Conservation (phyloP, 2,329 filamentous ascomycete species). For the Trichoderma sp. region DNA sequence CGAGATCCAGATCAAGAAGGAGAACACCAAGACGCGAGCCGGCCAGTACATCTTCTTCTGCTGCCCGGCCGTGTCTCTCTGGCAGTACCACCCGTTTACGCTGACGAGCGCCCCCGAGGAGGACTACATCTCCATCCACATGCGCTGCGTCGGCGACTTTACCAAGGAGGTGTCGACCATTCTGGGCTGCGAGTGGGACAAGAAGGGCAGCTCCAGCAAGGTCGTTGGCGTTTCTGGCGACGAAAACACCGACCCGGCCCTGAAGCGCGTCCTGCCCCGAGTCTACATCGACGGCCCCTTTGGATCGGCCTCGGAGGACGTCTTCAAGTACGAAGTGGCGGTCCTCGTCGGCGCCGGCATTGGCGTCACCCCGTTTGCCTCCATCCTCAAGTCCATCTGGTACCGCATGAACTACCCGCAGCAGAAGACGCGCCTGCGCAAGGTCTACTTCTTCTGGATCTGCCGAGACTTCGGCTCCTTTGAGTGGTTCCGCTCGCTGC, state of each 20-base stretch:
- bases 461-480: slow-evolving; percentile 86
- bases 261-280: slow-evolving; percentile 73
- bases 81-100: slow-evolving; percentile 88
- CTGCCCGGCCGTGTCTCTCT: slow-evolving; percentile 81
- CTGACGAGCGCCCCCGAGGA: slow-evolving; percentile 85
- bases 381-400: slow-evolving; percentile 89
- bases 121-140: slow-evolving; percentile 85
- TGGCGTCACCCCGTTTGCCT: slow-evolving; percentile 83
- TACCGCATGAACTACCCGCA: slow-evolving; percentile 89
- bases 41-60: slow-evolving; percentile 90
- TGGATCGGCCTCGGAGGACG: slow-evolving; percentile 82
- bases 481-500: slow-evolving; percentile 84
- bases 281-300: slow-evolving; percentile 86
- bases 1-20: slow-evolving; percentile 91
- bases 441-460: slow-evolving; percentile 93
- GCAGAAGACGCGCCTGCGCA: slow-evolving; percentile 74
- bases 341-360: slow-evolving; percentile 82
- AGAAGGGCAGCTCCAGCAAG: slow-evolving; percentile 56
- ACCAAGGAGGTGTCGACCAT: slow-evolving; percentile 68
- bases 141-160: slow-evolving; percentile 81
- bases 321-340: slow-evolving; percentile 84
- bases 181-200: slow-evolving; percentile 74
- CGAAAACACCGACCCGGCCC: slow-evolving; percentile 66
- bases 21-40: slow-evolving; percentile 76
- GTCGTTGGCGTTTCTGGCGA: slow-evolving; percentile 68